Conservation (phyloP, 192 early-diverging fungal genomes). For the Spizellomyces sp. region DNA sequence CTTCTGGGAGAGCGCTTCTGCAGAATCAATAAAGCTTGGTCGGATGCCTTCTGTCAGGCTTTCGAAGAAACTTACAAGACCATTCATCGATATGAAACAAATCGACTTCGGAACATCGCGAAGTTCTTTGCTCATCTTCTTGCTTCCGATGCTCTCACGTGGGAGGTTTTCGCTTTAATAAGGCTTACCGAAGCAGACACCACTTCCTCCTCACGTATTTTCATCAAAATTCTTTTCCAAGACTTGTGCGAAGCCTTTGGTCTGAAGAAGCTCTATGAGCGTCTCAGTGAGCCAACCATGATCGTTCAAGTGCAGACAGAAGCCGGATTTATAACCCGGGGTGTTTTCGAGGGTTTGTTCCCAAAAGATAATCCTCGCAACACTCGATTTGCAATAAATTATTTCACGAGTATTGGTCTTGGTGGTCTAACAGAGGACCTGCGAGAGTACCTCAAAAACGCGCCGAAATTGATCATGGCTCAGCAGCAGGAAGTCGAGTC, state of each 20-base stretch:
- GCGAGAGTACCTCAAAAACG: conserved; percentile 80
- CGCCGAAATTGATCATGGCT: conserved; percentile 71
- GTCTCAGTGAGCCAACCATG: conserved; percentile 67
- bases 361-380: conserved; percentile 85
- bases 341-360: conserved; percentile 85
- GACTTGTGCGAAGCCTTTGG: conserved; percentile 85
- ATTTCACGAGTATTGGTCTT: conserved; percentile 91
- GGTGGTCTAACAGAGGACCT: conserved; percentile 92
- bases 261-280: conserved; percentile 71
- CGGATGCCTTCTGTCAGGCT: conserved; percentile 71
- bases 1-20: conserved; percentile 92
- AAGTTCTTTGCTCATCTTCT: conserved; percentile 90
- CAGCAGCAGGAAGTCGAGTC: conserved; percentile 53
- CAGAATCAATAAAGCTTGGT: conserved; percentile 80
- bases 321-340: conserved; percentile 45
- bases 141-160: conserved; percentile 78
- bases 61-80: conserved; percentile 88
- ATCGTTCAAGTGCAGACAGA: conserved; percentile 47
- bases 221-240: conserved; percentile 93
- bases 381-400: conserved; percentile 97
- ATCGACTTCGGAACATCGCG: conserved; percentile 88
- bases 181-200: conserved; percentile 94
- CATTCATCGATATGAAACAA: conserved; percentile 92
- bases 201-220: conserved; percentile 94
- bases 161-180: conserved; percentile 79